A percentile compares a stretch with the other conserved stretches of the same genome.
Conservation (phyloP, 257 asterid species). For the Henckelia pumila region DNA sequence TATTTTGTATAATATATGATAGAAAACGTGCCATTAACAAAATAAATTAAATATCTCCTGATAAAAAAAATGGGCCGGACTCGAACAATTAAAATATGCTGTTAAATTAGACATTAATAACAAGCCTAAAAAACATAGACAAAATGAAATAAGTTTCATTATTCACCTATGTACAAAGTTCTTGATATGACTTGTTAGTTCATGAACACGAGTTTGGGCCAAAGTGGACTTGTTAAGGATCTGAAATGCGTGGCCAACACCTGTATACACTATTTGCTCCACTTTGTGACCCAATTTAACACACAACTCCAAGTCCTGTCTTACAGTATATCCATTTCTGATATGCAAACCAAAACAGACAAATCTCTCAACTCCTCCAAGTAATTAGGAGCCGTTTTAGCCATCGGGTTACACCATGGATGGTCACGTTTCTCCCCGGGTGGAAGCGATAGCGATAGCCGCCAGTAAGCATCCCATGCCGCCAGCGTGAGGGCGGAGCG, state of each 20-base stretch:
- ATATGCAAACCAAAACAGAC: conserved; percentile 47
- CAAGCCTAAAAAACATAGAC: neutral
- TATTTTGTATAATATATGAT: too few relatives aligned
- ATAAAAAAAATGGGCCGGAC: too few relatives aligned
- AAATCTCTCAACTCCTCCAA: conserved; percentile 26
- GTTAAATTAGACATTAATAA: too few relatives aligned
- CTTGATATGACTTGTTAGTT: conserved; percentile 45
- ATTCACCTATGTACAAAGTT: conserved; percentile 34
- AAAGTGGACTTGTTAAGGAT: conserved; percentile 57
- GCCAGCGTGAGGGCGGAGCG: conserved; percentile 61
- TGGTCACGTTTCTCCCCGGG: conserved; percentile 61
- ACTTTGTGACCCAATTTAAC: conserved; percentile 45
- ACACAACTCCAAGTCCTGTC: conserved; percentile 75
- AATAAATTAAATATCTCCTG: too few relatives aligned
- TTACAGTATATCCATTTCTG: conserved; percentile 77
- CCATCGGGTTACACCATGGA: conserved; percentile 71
- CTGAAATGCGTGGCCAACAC: conserved; percentile 93
- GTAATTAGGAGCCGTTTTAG: conserved; percentile 12
- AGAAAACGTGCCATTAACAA: too few relatives aligned
- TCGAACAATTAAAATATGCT: too few relatives aligned
- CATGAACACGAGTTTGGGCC: conserved; percentile 44
- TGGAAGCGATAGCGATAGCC: conserved; percentile 72
- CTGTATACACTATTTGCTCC: conserved; percentile 53
- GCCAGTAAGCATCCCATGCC: conserved; percentile 72
- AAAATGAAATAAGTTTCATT: neutral